Percentiles rank a stretch among this genome's conserved stretches.
Conservation (phyloP, 2,329 filamentous ascomycete genomes). For the Colletotrichum eremochloae region DNA sequence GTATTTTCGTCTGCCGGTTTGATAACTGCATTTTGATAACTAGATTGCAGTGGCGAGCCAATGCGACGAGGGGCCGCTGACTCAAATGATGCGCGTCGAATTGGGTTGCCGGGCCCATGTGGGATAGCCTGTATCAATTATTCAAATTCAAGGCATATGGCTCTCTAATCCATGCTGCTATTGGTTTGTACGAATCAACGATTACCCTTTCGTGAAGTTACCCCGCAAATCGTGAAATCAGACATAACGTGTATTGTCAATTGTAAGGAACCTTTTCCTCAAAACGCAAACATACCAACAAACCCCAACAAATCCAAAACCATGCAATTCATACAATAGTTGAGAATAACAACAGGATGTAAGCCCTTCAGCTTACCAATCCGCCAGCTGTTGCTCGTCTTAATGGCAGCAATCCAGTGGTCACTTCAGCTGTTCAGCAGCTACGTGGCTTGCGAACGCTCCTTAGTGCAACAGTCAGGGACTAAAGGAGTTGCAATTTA, state of each 20-base stretch:
- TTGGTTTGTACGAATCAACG: neutral
- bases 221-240: neutral
- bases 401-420: neutral
- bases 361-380: neutral
- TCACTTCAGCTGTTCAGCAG: neutral
- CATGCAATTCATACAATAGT: neutral
- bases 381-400: neutral
- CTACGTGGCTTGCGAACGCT: too few species aligned
- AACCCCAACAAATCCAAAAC: neutral
- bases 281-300: neutral
- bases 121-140: neutral
- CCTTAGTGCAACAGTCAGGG: neutral
- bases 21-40: neutral
- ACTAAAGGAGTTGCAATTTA: conserved; percentile 13
- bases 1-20: conserved; percentile 26
- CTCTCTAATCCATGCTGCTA: too few species aligned
- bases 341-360: neutral
- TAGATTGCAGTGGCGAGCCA: neutral
- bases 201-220: neutral
- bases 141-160: neutral
- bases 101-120: neutral
- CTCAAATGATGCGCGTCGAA: neutral
- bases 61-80: too few species aligned
- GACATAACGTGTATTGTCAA: neutral
- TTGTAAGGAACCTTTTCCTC: neutral